These are phyloP conservation scores for Phoenix roebelenii DNA, from an alignment of 176 grass and related monocot genomes.

Conservation along the genomic window DNA sequence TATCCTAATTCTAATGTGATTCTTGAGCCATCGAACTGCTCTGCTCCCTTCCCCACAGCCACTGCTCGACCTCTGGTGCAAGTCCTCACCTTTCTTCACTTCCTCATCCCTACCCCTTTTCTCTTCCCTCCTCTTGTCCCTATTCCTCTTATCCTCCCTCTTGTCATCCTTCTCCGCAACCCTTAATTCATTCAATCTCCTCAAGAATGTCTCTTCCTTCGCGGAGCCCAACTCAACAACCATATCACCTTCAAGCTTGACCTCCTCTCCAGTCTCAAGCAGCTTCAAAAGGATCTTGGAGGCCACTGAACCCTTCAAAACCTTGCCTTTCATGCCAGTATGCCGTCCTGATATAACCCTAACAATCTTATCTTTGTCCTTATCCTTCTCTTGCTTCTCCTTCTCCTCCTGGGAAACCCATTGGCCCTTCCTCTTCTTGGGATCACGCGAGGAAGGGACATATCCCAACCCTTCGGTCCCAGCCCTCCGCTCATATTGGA, in stretches of 20 bases:
- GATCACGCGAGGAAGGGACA: constrained; percentile 50
- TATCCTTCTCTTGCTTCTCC: constrained; percentile 20
- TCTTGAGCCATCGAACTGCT: constrained; percentile 52
- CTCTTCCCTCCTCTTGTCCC: background rate
- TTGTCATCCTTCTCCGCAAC: constrained; percentile 17
- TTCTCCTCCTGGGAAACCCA: constrained; percentile 19
- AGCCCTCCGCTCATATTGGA: constrained; percentile 42
- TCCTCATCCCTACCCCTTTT: constrained; percentile 1
- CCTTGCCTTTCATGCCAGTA: constrained; percentile 18
- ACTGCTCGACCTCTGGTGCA: background rate
- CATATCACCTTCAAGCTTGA: constrained; percentile 6
- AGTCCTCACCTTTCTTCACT: background rate
- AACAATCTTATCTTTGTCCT: background rate
- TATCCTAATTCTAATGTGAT: constrained; percentile 84
- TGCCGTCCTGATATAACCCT: constrained; percentile 10
- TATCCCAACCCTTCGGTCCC: constrained; percentile 66
- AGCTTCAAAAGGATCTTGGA: constrained; percentile 12
- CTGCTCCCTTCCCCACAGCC: constrained; percentile 23
- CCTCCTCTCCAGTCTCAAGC: constrained; percentile 11
- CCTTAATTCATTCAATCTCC: constrained; percentile 22
- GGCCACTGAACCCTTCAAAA: constrained; percentile 15
- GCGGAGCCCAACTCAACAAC: background rate
- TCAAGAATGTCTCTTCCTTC: constrained; percentile 14
- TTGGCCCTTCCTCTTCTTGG: constrained; percentile 46
- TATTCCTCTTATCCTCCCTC: constrained; percentile 1